Evolutionary conservation across 225 moss, liverwort and hornwort genomes (phyloP), one percentile per base, ranked within the genome.

Genomic region (Climacium dendroides): DNA sequence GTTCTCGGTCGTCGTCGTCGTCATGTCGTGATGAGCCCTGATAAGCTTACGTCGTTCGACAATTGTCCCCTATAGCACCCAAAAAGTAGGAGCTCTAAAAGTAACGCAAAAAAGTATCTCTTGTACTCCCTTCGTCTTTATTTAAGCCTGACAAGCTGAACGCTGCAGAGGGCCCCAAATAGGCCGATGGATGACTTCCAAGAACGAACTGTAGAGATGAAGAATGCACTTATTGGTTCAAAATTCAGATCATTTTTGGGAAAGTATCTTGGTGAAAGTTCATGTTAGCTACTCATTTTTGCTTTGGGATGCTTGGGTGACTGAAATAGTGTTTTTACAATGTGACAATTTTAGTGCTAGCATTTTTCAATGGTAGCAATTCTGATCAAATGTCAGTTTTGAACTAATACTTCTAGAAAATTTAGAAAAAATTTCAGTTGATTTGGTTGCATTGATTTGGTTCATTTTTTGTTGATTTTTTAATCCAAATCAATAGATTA

Each of bases 211-310:
- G 78, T 37, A 11, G 0, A 4, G 57, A 78, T 78, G 78, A 58
- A 41, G 5, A 78, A 58, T 19, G 29, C 78, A 78, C 41, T 78
- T 78, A 58, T 78, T 78, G 78, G 58, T 11, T 2, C 26, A 17
- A 25, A 16, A 28, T 2, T 9, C 0, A 1, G 11, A 57, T 39
- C 11, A 57, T n/a, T 24, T 54, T 1, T 4, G 55, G 5, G 4
- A 26, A 55, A 37, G 26, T 26, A 55, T 6, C 0, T n/a, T 77
- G 25, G n/a, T n/a, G 24, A n/a, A n/a, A n/a, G n/a, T n/a, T n/a
- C n/a, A n/a, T n/a, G n/a, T n/a, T n/a, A n/a, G n/a, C n/a, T n/a
- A n/a, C n/a, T n/a, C n/a, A n/a, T n/a, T n/a, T n/a, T n/a, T n/a
- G n/a, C n/a, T n/a, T n/a, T n/a, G n/a, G n/a, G n/a, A n/a, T n/a